Conservation (phyloP, 192 early-diverging fungal species). For the Backusella morwellensis region DNA sequence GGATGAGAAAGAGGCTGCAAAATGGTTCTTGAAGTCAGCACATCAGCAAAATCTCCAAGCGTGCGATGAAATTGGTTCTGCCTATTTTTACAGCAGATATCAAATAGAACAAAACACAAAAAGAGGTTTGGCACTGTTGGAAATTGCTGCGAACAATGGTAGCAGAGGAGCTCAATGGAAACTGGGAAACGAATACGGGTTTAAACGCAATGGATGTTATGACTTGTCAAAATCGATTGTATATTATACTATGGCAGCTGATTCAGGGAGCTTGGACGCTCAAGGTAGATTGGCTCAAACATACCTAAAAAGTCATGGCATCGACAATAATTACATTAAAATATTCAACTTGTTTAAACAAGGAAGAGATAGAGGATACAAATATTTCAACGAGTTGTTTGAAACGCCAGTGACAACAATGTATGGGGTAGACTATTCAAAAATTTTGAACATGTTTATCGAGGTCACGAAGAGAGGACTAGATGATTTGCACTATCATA, state of each 20-base stretch:
- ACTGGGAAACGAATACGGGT: no score
- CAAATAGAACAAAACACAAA: no score
- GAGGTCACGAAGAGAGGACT: neutral
- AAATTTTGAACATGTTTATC: neutral
- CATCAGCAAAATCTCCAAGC: no score
- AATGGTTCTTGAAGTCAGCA: no score
- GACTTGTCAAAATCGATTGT: no score
- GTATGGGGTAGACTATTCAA: neutral
- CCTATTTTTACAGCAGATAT: no score
- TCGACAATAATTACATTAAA: neutral
- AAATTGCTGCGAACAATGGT: no score
- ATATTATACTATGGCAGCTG: neutral
- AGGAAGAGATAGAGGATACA: neutral
- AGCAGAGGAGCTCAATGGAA: fast-evolving
- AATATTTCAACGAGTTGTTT: neutral
- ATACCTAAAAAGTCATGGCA: neutral
- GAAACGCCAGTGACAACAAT: neutral
- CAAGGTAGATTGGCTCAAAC: neutral
- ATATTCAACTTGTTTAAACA: neutral
- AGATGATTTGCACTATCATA: neutral
- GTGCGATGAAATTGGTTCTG: no score
- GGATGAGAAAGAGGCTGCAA: no score
- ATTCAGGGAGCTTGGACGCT: fast-evolving
- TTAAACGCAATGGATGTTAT: no score
- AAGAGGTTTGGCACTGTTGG: no score